A percentile compares a stretch with the other conserved stretches of the same genome.
Evolutionary conservation across 202 grass and related monocot species (phyloP).

Genomic region (Hordeum pubiflorum): DNA sequence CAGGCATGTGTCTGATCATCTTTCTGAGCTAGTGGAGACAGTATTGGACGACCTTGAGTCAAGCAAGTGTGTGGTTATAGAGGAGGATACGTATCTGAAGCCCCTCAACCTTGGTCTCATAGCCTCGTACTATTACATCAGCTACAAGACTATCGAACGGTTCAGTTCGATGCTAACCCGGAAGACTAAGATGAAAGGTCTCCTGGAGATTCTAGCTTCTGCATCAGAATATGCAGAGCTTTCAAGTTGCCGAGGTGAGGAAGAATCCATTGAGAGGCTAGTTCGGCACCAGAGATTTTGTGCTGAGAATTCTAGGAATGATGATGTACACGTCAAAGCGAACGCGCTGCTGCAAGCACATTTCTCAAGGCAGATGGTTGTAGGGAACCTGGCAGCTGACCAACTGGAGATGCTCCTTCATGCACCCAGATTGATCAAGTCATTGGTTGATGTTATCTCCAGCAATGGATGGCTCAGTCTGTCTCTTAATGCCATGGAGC

Average conservation of each 20-base stretch:
- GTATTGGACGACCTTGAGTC: constrained; percentile 47
- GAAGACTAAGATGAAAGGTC: constrained; percentile 75
- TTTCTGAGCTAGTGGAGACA: constrained; percentile 68
- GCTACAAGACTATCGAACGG: constrained; percentile 64
- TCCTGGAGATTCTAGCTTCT: constrained; percentile 75
- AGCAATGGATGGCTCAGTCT: constrained; percentile 75
- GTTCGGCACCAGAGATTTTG: constrained; percentile 68
- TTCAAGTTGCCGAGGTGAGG: constrained; percentile 51
- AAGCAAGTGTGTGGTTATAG: constrained; percentile 67
- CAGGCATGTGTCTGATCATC: constrained; percentile 74
- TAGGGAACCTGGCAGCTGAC: constrained; percentile 57
- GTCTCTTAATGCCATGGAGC: constrained; percentile 67
- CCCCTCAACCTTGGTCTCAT: constrained; percentile 78
- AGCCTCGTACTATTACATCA: constrained; percentile 79
- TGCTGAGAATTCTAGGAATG: constrained; percentile 54
- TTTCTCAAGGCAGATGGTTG: constrained; percentile 52
- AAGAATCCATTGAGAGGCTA: constrained; percentile 61
- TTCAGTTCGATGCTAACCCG: constrained; percentile 64
- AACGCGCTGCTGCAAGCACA: constrained; percentile 77
- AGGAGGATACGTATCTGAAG: constrained; percentile 80
- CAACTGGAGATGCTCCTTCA: constrained; percentile 65
- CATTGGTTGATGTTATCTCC: constrained; percentile 81
- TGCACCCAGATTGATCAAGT: constrained; percentile 66
- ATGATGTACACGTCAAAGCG: constrained; percentile 61
- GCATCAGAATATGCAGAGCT: constrained; percentile 68